Evolutionary conservation across 495 filamentous ascomycete genomes (phyloP), one percentile per base, ranked within the genome.

Genomic region (Friedmanniomyces endolithicus): DNA sequence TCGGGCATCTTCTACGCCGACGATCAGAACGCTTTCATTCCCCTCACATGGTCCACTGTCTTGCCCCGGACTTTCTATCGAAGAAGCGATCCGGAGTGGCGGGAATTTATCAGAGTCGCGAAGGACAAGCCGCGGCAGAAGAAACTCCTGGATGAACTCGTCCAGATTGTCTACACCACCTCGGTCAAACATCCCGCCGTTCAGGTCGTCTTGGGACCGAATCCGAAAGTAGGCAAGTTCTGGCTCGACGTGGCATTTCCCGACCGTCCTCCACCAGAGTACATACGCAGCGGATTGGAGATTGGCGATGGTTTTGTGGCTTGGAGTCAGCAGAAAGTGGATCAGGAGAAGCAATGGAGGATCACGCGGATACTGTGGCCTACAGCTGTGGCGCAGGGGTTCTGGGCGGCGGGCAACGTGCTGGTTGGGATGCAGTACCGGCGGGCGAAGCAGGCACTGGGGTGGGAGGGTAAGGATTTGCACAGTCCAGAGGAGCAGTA

Each of bases 81-180:
- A 22, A 70, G 73, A 23, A 74, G 69, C 2, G 81, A 86, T 63
- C 83, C 85, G 2, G 86, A 89, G 65, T 88, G 83, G 84, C 71
- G 77, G 60, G 70, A 74, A 43, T 89, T 86, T 57, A 60, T 78
- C 19, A 76, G 74, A 35, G 68, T 86, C 20, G 74, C 76, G 22
- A 70, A 72, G 24, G 73, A 88, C 62, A 62, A 58, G 19, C 59
- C 74, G 27, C 68, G 74, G 50, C 58, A 77, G 24, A 57, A 68
- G 29, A 63, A 64, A 17, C 71, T 87, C 19, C 71, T 71, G 66
- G 74, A 73, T 49, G 75, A 83, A 58, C 68, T 84, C 37, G 72
- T 73, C 11, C 56, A 61, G 0, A 63, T 77, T n/a, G 70, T 81
- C 11, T 59, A 50, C 55, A 59, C 39, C 25, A 53, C 49, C n/a